Evolutionary conservation across 495 filamentous ascomycete species (phyloP).

Genomic region (Cenococcum geophilum): DNA sequence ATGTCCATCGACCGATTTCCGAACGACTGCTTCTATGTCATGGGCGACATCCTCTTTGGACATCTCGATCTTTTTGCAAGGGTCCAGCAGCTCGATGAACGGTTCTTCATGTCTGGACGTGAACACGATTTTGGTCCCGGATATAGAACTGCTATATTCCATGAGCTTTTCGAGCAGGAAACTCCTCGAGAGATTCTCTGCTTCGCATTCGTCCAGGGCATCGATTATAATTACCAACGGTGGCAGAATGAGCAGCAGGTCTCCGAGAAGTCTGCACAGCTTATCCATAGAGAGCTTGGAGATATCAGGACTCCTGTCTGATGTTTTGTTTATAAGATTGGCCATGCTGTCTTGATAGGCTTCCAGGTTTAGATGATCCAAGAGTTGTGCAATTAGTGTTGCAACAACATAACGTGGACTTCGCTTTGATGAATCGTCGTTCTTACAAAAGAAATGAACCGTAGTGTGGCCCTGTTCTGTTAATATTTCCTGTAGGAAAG

Average conservation of each 20-base stretch:
- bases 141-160: background rate
- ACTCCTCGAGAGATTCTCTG: background rate
- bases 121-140: background rate
- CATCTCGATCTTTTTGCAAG: background rate
- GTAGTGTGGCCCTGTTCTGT: background rate
- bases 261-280: background rate
- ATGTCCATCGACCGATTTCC: background rate
- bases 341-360: background rate
- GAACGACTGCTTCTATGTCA: background rate
- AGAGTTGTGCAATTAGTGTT: background rate
- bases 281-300: background rate
- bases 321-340: background rate
- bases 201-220: background rate
- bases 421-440: background rate
- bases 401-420: background rate
- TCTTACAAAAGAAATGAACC: background rate
- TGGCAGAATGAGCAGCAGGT: background rate
- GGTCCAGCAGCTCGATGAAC: background rate
- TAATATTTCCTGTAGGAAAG: background rate
- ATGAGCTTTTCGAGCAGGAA: background rate
- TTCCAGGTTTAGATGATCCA: background rate
- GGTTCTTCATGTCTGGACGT: background rate
- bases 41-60: background rate
- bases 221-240: background rate
- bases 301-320: background rate